Base-by-base conservation (phyloP, 139 green algal genomes). In the Chlamydomonas schloesseri region DNA sequence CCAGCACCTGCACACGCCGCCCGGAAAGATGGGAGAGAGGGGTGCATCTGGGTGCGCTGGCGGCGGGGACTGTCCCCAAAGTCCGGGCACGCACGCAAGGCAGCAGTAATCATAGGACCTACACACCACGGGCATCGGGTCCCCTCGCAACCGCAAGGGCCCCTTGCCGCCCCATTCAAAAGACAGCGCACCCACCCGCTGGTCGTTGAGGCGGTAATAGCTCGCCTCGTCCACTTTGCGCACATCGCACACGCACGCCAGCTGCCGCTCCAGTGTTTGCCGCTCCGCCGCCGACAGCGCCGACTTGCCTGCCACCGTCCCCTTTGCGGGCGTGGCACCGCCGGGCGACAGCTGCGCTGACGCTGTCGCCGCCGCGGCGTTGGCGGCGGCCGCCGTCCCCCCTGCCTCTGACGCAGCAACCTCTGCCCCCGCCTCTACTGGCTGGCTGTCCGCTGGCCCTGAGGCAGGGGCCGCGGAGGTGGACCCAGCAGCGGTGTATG, bases 171-270 rank as follows among this genome's bases (percentile, higher is more conserved):
- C 20, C 15, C 13, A 15, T n/a, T n/a, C n/a, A n/a, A n/a, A n/a
- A n/a, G n/a, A n/a, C 50, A 14, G 50, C 50, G 17, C 60, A 57
- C 80, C 17, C 67, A 86, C 80, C 80, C 80, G 65, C 65, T 77
- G 29, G 11, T 86, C 80, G 46, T 86, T 86, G 26, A 86, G 80
- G 1, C 80, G 67, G 31, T 86, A 86, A 68, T 71, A 86, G n/a
- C 24, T 26, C 5, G 29, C 50, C 3, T 65, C 62, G 29, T 84
- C 78, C 29, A 84, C 46, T 9, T 28, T n/a, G 29, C 42, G 78
- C 23, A 84, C 62, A 53, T 86, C 80, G 13, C 80, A 86, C 18
- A 86, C 73, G 50, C 80, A 86, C 11, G 50, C 50, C 47, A 86
- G 68, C 62, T 73, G 62, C 62, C 74, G 62, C 34, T 73, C 62